Conservation (phyloP, 2,329 filamentous ascomycete species). For the Cryphonectria japonica region DNA sequence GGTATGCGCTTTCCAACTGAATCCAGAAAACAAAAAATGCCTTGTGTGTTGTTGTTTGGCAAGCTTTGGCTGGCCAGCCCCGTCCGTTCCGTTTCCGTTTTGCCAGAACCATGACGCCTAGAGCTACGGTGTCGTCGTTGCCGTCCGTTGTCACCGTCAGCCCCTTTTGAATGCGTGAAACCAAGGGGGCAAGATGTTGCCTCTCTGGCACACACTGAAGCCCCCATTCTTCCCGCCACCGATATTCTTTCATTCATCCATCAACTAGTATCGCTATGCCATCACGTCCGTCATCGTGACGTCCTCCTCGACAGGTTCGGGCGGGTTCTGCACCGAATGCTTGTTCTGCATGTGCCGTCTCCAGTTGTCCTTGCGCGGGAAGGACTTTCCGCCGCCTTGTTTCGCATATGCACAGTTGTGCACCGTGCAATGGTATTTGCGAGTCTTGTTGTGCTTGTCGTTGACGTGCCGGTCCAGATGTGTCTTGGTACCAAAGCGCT, state of each 20-base stretch:
- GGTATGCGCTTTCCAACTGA: background rate
- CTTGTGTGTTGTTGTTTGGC: background rate
- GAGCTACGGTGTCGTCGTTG: background rate
- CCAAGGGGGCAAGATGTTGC: background rate
- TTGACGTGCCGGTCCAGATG: constrained; percentile 66
- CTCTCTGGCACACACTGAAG: background rate
- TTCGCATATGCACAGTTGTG: constrained; percentile 60
- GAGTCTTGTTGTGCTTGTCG: constrained; percentile 63
- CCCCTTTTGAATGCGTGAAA: background rate
- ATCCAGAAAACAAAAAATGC: background rate
- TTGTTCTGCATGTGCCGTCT: constrained; percentile 65
- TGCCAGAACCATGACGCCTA: background rate
- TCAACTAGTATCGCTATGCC: background rate
- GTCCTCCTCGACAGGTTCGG: constrained; percentile 47
- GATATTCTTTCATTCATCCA: background rate
- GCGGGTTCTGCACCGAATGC: constrained; percentile 51
- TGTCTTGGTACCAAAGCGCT: constrained; percentile 64
- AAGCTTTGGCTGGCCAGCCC: background rate
- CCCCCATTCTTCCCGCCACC: background rate
- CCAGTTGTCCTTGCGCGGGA: constrained; percentile 67
- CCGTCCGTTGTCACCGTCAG: background rate
- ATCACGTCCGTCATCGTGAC: constrained; percentile 33
- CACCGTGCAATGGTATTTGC: constrained; percentile 62
- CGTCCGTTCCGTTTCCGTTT: background rate
- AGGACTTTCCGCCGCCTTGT: constrained; percentile 56